Evolutionary conservation across 768 basidiomycete species (phyloP).

Genomic region (Leucosporidium yakuticum): DNA sequence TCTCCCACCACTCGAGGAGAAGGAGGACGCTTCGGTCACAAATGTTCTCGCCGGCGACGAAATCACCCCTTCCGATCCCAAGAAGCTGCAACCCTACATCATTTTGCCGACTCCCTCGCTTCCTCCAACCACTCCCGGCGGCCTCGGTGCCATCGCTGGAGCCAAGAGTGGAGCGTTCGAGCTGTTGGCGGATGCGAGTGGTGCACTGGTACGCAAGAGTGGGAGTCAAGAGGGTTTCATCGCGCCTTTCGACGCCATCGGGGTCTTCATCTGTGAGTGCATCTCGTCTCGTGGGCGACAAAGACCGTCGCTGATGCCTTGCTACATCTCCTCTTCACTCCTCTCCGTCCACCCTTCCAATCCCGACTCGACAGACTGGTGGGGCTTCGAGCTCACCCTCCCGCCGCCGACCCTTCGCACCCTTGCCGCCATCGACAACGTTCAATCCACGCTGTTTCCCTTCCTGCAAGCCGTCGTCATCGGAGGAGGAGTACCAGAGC

Average conservation of each 20-base stretch:
- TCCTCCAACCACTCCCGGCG: slow-evolving; percentile 5
- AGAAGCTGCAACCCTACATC: no score
- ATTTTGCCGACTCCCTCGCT: no score
- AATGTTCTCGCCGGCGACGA: no score
- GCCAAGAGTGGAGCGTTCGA: slow-evolving; percentile 20
- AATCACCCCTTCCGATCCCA: no score
- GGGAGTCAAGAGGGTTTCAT: neutral
- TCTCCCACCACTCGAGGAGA: no score
- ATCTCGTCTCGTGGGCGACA: no score
- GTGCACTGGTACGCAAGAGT: slow-evolving; percentile 4
- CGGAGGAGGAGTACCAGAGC: slow-evolving; percentile 69
- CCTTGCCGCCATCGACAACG: slow-evolving; percentile 58
- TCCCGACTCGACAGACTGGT: slow-evolving; percentile 61
- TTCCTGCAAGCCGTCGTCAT: slow-evolving; percentile 68
- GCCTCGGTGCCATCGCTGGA: neutral
- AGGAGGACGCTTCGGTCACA: no score
- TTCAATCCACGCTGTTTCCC: slow-evolving; percentile 61
- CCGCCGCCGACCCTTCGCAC: slow-evolving; percentile 63
- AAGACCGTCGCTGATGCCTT: neutral
- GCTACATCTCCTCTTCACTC: neutral
- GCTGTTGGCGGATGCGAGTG: slow-evolving; percentile 14
- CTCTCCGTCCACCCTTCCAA: neutral
- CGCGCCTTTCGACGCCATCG: slow-evolving; percentile 29
- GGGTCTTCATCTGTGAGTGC: slow-evolving; percentile 31
- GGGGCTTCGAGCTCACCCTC: slow-evolving; percentile 74